These are phyloP conservation scores for Zygotorulaspora mrakii DNA, from an alignment of 1,139 yeast genomes.

Conservation along the genomic window DNA sequence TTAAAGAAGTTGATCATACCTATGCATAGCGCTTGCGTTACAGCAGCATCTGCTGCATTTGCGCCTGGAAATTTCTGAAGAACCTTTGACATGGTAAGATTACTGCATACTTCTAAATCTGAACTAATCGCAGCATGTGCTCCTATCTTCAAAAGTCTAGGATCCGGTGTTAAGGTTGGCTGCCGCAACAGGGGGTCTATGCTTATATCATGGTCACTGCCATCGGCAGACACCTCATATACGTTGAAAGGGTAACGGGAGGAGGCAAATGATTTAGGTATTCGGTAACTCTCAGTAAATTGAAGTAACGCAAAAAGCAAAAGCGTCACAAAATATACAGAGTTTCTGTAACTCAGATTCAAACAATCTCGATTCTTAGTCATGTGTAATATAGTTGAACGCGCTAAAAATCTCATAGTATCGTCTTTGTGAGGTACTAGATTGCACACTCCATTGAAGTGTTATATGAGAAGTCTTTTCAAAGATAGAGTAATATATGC, in stretches of 20 bases:
- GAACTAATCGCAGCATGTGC: slow-evolving; percentile 66
- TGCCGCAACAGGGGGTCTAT: slow-evolving; percentile 32
- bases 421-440: too few relatives aligned
- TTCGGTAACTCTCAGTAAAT: background rate
- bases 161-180: slow-evolving; percentile 42
- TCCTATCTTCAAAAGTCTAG: slow-evolving; percentile 39
- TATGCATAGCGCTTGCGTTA: slow-evolving; percentile 82
- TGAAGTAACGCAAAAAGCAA: slow-evolving; percentile 3
- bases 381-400: background rate
- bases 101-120: slow-evolving; percentile 69
- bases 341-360: background rate
- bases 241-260: slow-evolving; percentile 1
- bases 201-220: slow-evolving; percentile 32
- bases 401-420: too few relatives aligned
- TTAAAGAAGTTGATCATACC: slow-evolving; percentile 81
- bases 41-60: slow-evolving; percentile 91
- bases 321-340: background rate
- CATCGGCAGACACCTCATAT: slow-evolving; percentile 10
- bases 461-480: too few relatives aligned
- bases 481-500: too few relatives aligned
- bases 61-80: slow-evolving; percentile 38
- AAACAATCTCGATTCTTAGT: slow-evolving; percentile 18
- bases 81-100: slow-evolving; percentile 56
- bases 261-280: slow-evolving; percentile 1
- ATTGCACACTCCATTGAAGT: too few relatives aligned